phyloP scores from a whole-genome alignment of 23 red algal species.

The Agarophyton chilense region DNA sequence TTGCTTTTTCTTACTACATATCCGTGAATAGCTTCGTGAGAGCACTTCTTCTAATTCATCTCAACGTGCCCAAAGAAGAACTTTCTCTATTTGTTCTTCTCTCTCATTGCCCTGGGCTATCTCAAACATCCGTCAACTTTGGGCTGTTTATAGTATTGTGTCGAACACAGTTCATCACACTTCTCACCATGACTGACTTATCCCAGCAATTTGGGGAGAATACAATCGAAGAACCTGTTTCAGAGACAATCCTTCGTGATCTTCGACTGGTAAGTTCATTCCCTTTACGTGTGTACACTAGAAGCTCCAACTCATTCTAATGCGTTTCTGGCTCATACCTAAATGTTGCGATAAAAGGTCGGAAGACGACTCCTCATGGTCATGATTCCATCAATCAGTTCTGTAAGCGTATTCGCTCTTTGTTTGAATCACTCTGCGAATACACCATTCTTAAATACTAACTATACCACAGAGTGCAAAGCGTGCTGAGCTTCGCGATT shows the following conservation, averaged over 20 bases:
- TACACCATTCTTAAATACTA: background rate
- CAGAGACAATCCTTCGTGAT: constrained; percentile 87
- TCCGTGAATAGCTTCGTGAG: no score
- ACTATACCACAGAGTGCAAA: constrained; percentile 47
- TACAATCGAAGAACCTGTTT: constrained; percentile 89
- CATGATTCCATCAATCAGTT: constrained; percentile 74
- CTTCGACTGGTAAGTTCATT: constrained; percentile 68
- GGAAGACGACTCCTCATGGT: constrained; percentile 76
- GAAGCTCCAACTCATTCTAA: background rate
- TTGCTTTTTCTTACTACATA: no score
- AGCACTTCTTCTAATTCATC: no score
- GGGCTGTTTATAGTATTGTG: no score
- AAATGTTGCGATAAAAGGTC: constrained; percentile 23
- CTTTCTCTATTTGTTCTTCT: no score
- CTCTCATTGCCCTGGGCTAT: no score
- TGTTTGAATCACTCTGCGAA: background rate
- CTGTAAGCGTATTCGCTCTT: constrained; percentile 29
- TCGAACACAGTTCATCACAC: background rate
- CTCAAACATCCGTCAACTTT: no score
- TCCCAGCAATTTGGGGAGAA: constrained; percentile 73
- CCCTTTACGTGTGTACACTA: background rate
- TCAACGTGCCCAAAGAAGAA: no score
- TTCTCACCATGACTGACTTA: constrained; percentile 55
- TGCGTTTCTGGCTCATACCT: background rate
- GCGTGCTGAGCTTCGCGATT: constrained; percentile 95